Base-by-base conservation (phyloP, 768 basidiomycete genomes). In the Lactarius vividus region DNA sequence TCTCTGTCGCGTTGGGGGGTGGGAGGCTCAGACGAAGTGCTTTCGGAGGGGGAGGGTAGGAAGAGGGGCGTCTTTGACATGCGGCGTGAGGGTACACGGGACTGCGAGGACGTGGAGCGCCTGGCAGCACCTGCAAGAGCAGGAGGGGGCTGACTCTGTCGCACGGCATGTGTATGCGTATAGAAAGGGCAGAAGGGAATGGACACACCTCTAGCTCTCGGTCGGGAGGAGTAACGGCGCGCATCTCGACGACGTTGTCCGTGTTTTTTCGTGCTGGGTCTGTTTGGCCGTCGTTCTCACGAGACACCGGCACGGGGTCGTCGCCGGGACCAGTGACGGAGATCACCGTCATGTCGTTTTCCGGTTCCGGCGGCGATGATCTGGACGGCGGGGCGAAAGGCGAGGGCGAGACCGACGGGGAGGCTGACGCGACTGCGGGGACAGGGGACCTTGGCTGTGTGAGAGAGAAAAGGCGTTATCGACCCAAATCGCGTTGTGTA, bases 341-440 rank as follows among this genome's bases (percentile, higher is more conserved):
- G 31, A 33, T 33, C 31, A 9, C 31, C 31, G 31, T 33, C 31
- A 33, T 35, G 11, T 35, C 11, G 11, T 10, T 35, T 35, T 35
- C 35, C 11, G 7, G 35, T 35, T 35, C 35, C 35, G 35, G 35
- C 0, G 2, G 35, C 35, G 59, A 16, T 3, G 59, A 37, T 20
- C 28, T 37, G 2, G 49, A 33, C 1, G 33, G 61, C 13, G 61
- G 61, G 0, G 65, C 61, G 44, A 66, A 66, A 11, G 65, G 65
- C 2, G 65, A 66, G 8, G 65, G 57, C 23, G 57, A 62, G 13
- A 66, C 37, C 0, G 57, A 62, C 7, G 61, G 7, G 0, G 61
- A 26, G 1, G 28, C 15, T 8, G 65, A 53, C 40, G 42, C 40
- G 18, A 31, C 29, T 33, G 33, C n/a, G 15, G 53, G 39, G 7